Evolutionary conservation across 2,329 filamentous ascomycete species (phyloP).

Genomic region (Microdochium paspali): DNA sequence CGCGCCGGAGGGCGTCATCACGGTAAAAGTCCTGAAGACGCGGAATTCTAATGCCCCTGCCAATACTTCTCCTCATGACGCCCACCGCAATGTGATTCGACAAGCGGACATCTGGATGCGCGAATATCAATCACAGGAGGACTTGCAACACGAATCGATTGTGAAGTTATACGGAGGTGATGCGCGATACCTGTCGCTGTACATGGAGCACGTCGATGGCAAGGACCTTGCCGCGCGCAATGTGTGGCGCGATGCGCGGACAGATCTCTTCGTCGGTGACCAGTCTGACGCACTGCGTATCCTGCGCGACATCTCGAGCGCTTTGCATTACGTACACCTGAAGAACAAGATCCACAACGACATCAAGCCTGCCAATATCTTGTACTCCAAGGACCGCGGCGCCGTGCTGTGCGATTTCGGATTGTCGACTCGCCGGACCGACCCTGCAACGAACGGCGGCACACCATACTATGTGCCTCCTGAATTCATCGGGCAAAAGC

Average conservation of each 20-base stretch:
- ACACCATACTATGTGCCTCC: constrained; percentile 54
- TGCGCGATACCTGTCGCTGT: constrained; percentile 48
- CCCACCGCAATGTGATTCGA: constrained; percentile 45
- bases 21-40: constrained; percentile 53
- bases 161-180: constrained; percentile 50
- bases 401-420: constrained; percentile 54
- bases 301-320: constrained; percentile 41
- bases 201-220: constrained; percentile 53
- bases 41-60: constrained; percentile 26
- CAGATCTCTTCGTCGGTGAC: constrained; percentile 40
- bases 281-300: constrained; percentile 41
- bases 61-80: constrained; percentile 32
- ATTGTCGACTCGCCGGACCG: constrained; percentile 37
- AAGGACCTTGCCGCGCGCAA: constrained; percentile 39
- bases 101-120: constrained; percentile 52
- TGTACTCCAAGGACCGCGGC: constrained; percentile 48
- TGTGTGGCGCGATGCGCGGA: constrained; percentile 36
- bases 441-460: constrained; percentile 39
- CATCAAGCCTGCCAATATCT: constrained; percentile 52
- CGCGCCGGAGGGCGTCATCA: constrained; percentile 43
- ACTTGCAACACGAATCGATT: constrained; percentile 46
- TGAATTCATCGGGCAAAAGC: constrained; percentile 47
- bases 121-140: constrained; percentile 46
- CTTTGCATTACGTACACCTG: constrained; percentile 46
- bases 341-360: constrained; percentile 49